Evolutionary conservation across 371 early-diverging fungal genomes (phyloP).

Genomic region (Massospora cicadina): DNA sequence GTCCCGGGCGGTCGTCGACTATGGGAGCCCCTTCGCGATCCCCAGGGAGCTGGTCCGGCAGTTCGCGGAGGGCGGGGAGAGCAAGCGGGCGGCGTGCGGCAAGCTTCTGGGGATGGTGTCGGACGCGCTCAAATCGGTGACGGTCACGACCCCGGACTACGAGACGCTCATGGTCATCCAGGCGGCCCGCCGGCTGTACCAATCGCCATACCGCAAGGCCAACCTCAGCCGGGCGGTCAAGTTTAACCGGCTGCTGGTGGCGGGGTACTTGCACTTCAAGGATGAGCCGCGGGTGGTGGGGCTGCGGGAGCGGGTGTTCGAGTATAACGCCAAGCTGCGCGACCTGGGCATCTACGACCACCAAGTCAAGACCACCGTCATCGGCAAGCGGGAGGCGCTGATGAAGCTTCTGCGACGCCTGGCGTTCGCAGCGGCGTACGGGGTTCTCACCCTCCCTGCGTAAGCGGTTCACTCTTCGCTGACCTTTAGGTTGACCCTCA

Average conservation of each 20-base stretch:
- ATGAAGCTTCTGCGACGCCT: slow-evolving; percentile 44
- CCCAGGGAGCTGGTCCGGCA: slow-evolving; percentile 48
- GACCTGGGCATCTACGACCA: slow-evolving; percentile 89
- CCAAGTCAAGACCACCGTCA: slow-evolving; percentile 67
- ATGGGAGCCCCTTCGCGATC: slow-evolving; percentile 73
- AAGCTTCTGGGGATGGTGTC: slow-evolving; percentile 55
- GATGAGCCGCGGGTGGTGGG: slow-evolving; percentile 65
- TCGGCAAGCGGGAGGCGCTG: slow-evolving; percentile 49
- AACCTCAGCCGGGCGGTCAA: slow-evolving; percentile 58
- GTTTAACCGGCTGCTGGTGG: slow-evolving; percentile 76
- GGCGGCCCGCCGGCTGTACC: slow-evolving; percentile 83
- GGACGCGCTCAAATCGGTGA: slow-evolving; percentile 63
- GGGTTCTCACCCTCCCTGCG: slow-evolving; percentile 73
- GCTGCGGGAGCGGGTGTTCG: slow-evolving; percentile 47
- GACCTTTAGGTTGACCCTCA: slow-evolving; percentile 39
- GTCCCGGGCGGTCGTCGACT: slow-evolving; percentile 89
- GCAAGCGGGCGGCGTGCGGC: slow-evolving; percentile 62
- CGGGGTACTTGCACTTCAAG: slow-evolving; percentile 61
- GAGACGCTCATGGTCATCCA: slow-evolving; percentile 88
- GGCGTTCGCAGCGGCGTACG: slow-evolving; percentile 40
- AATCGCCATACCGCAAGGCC: slow-evolving; percentile 62
- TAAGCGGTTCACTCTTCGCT: slow-evolving; percentile 19
- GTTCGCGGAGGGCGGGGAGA: slow-evolving; percentile 63
- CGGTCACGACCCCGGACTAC: slow-evolving; percentile 86
- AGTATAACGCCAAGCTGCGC: slow-evolving; percentile 71